Evolutionary conservation across 768 basidiomycete genomes (phyloP), one percentile per base, ranked within the genome.

Genomic region (Megacollybia marginata): DNA sequence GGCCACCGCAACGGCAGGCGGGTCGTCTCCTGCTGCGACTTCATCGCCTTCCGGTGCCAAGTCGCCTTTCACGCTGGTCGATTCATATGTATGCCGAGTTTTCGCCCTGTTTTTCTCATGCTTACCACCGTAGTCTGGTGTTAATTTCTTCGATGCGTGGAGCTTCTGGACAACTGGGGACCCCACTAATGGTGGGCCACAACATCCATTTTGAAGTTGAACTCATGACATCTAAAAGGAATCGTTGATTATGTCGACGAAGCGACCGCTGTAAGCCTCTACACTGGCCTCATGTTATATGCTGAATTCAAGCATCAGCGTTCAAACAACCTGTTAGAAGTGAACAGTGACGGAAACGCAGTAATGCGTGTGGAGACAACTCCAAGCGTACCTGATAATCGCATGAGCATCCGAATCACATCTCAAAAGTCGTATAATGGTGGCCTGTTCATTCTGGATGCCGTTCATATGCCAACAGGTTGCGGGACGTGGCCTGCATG

Each of bases 311-410:
- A 6, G 23, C 23, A 3, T 28, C 49, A 85, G 82, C 66, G 72
- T 62, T 67, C 70, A 7, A 78, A 71, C 52, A 78, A 79, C 44
- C 73, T 97, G 31, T 60, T 83, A 31, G 70, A 77, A 12, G 72
- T 92, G 58, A 93, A 90, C 59, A 54, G 59, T 19, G 74, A 72
- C 9, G 88, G 89, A 18, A 79, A 91, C 65, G 89, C 86, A 15
- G 66, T 96, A 49, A 94, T 97, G 92, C 72, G 79, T 33, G 83
- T 95, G 20, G 91, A 95, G 61, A 93, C 88, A 6, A 94, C 91
- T 5, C 73, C 80, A 9, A 75, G 66, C 15, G 85, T 93, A 32
- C 58, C 75, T n/a, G 76, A 63, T 36, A 85, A 76, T 48, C 79
- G 93, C 52, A 75, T 80, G 64, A 85, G 86, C 55, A 75, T 95